Conservation (phyloP, 2,329 filamentous ascomycete genomes). For the Calonectria hawksworthii region DNA sequence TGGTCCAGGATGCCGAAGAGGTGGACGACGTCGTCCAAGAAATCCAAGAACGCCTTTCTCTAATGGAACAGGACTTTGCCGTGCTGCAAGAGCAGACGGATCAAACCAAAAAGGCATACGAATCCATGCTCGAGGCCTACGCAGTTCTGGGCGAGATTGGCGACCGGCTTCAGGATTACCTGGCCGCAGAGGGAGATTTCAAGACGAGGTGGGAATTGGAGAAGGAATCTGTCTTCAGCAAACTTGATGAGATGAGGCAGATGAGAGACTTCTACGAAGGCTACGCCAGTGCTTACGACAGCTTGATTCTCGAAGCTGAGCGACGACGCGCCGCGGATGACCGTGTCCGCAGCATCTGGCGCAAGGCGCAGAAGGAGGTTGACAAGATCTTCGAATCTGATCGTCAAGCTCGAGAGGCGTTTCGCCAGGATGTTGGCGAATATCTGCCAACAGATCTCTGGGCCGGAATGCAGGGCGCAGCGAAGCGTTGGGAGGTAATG, state of each 20-base stretch:
- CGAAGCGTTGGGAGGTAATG: conserved; percentile 65
- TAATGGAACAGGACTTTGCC: conserved; percentile 81
- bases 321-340: conserved; percentile 80
- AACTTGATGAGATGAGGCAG: conserved; percentile 81
- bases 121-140: conserved; percentile 74
- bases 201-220: conserved; percentile 80
- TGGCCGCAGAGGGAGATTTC: conserved; percentile 76
- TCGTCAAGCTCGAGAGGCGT: conserved; percentile 79
- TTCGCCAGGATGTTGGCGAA: conserved; percentile 86
- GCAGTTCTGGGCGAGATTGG: conserved; percentile 77
- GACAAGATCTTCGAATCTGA: conserved; percentile 83
- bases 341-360: conserved; percentile 80
- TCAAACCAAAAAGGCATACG: conserved; percentile 62
- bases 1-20: conserved; percentile 78
- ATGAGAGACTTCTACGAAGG: conserved; percentile 88
- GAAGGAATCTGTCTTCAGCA: conserved; percentile 75
- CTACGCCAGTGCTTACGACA: conserved; percentile 87
- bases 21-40: conserved; percentile 77
- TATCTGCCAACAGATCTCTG: conserved; percentile 91
- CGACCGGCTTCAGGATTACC: conserved; percentile 73
- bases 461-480: conserved; percentile 78
- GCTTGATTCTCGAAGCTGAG: conserved; percentile 86
- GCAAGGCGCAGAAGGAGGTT: conserved; percentile 82
- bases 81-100: conserved; percentile 75
- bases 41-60: conserved; percentile 80